Percentiles rank a stretch among this genome's conserved stretches.
These are phyloP conservation scores for Phytophthora idaei DNA, from an alignment of 352 stramenopile species.

Conservation along the genomic window DNA sequence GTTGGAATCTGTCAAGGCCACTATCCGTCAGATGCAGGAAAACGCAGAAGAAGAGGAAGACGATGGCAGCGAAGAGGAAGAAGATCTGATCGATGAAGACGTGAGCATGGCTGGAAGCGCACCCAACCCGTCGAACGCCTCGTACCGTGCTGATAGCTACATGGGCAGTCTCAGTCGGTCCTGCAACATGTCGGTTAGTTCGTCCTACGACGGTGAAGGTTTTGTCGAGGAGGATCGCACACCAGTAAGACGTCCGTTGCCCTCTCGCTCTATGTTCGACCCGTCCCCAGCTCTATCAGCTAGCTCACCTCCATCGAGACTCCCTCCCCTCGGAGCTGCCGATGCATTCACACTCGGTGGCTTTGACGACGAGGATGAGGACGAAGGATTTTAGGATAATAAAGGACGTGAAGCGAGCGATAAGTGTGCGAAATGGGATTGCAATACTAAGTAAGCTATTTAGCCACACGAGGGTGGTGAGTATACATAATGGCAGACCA, in stretches of 20 bases:
- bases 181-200: constrained; percentile 62
- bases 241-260: constrained; percentile 34
- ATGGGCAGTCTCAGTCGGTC: constrained; percentile 56
- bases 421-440: background rate
- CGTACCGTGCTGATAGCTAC: constrained; percentile 54
- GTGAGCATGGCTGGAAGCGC: constrained; percentile 68
- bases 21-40: constrained; percentile 65
- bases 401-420: background rate
- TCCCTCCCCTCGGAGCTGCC: constrained; percentile 57
- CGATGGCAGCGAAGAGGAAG: constrained; percentile 50
- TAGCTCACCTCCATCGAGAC: constrained; percentile 68
- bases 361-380: constrained; percentile 70
- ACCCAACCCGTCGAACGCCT: constrained; percentile 27
- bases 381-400: constrained; percentile 55
- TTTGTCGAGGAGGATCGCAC: constrained; percentile 50
- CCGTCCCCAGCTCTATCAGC: constrained; percentile 70
- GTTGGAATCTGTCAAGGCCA: constrained; percentile 64
- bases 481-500: constrained; percentile 32
- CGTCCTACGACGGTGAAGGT: constrained; percentile 54
- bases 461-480: constrained; percentile 24
- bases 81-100: constrained; percentile 55
- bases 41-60: constrained; percentile 46
- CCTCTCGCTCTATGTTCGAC: constrained; percentile 59
- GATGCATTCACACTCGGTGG: constrained; percentile 65
- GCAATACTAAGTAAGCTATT: constrained; percentile 23